Evolutionary conservation across 768 basidiomycete species (phyloP), one percentile per base, ranked within the genome.

Genomic region (Collybia mongolica): DNA sequence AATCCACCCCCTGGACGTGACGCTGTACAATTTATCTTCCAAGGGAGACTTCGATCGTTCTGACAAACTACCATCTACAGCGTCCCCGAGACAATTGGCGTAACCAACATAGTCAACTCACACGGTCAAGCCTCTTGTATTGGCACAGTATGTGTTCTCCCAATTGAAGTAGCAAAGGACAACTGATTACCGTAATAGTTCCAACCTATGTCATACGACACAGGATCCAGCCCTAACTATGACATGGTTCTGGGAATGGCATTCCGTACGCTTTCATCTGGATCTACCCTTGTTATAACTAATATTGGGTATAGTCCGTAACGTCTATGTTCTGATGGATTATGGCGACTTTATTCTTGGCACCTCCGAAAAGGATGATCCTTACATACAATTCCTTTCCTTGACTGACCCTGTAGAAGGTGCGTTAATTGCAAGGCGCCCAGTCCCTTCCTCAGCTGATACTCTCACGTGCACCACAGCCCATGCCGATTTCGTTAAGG

Each of bases 231-330:
- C 46, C 70, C 76, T 23, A 72, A 64, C 23, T 88, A 74, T 54
- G 86, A 88, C 59, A 76, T 84, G 62, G 77, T 89, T 39, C 71
- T 89, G 39, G 88, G 88, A 48, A 88, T 88, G 84, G 75, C 80
- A 7, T 88, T 88, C 68, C 65, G 85, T 85, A 56, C 59, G 82
- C 40, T 22, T 14, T 48, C 15, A 20, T 43, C 35, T n/a, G 6
- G 43, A 7, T 44, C 18, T 28, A n/a, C 26, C 4, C 6, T 28
- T 18, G 2, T 26, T 3, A 29, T 39, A 7, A 51, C 26, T 8
- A 26, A n/a, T 29, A 6, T 19, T 41, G 23, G 9, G 23, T 24
- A 19, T 57, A 87, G 86, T 88, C 48, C 80, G 84, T 44, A 89
- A 87, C 56, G 74, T 75, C 8, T 88, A 88, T 60, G 64, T 78